Evolutionary conservation across 2,329 filamentous ascomycete genomes (phyloP), one percentile per base, ranked within the genome.

Genomic region (Sclerotinia sclerotiorum): DNA sequence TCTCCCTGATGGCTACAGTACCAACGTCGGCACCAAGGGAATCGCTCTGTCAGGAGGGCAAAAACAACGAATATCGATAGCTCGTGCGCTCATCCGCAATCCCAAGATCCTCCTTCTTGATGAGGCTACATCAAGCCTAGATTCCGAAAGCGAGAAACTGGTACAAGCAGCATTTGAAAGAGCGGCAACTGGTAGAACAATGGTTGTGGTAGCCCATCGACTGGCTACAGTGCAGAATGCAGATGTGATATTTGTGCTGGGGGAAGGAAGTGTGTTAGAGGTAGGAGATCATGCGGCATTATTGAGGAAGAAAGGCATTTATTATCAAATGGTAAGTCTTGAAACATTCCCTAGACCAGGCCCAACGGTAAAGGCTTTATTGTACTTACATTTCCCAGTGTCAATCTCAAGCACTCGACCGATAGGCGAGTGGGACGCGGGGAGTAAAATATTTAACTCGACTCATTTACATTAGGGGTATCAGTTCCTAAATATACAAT

Each of bases 191-290:
- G 85, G 85, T 2, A 91, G 91, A 70, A 88, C 92, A 2, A 93
- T 91, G 73, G 82, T 95, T 3, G 90, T 90, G 3, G 90, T 95
- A 15, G 92, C 92, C 1, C 92, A 94, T 77, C 83, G 91, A 19
- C 81, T 94, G 61, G 89, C 89, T 0, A 94, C 90, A 17, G 88
- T 94, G 27, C 90, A 91, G 77, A 90, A 93, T 73, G 90, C 91
- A 1, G 74, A 76, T 70, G 69, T 75, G 11, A 75, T 76, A 65
- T 76, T 75, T 57, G 74, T 76, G 39, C 56, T 76, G 27, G 74
- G 74, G 7, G 74, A 73, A 54, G 76, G 75, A 24, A 74, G 70
- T 48, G 72, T 77, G 1, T 61, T 76, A 15, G 76, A 77, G 67
- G 68, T 64, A 24, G 75, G 75, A 13, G 71, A 72, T 68, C 76